Conservation (phyloP, 495 filamentous ascomycete genomes). For the Lentithecium fluviatile region DNA sequence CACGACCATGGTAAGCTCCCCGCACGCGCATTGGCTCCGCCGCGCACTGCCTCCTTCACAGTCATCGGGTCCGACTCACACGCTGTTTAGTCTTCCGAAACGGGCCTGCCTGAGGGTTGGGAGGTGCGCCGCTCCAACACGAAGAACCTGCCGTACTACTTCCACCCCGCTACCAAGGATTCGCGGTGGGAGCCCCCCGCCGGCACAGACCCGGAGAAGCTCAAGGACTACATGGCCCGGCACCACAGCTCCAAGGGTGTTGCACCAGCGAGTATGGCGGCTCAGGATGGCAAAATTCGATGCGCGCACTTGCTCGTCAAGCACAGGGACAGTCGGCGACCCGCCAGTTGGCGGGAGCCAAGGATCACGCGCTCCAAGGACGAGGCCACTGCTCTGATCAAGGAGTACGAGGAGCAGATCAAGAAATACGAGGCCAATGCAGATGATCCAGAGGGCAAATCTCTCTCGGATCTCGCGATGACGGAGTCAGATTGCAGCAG, state of each 20-base stretch:
- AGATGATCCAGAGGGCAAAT: conserved; percentile 43
- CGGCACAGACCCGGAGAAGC: conserved; percentile 80
- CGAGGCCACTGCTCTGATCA: conserved; percentile 76
- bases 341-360: conserved; percentile 87
- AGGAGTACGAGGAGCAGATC: conserved; percentile 71
- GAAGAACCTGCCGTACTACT: conserved; percentile 98
- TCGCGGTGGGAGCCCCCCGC: conserved; percentile 92
- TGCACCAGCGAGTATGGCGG: conserved; percentile 33
- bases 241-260: conserved; percentile 61
- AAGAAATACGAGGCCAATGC: conserved; percentile 47
- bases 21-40: background rate
- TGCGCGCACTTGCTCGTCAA: conserved; percentile 90
- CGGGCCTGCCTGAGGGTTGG: conserved; percentile 84
- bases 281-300: conserved; percentile 81
- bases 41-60: conserved; percentile 7
- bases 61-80: conserved; percentile 25
- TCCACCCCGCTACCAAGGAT: conserved; percentile 75
- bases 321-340: conserved; percentile 80
- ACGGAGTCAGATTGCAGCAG: conserved; percentile 94
- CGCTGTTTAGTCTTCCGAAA: conserved; percentile 45
- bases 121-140: conserved; percentile 94
- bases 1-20: conserved; percentile 13
- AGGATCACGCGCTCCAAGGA: conserved; percentile 85
- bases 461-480: conserved; percentile 74
- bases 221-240: conserved; percentile 87